Evolutionary conservation across 2,329 filamentous ascomycete species (phyloP).

Genomic region (Phymatotrichopsis omnivora): DNA sequence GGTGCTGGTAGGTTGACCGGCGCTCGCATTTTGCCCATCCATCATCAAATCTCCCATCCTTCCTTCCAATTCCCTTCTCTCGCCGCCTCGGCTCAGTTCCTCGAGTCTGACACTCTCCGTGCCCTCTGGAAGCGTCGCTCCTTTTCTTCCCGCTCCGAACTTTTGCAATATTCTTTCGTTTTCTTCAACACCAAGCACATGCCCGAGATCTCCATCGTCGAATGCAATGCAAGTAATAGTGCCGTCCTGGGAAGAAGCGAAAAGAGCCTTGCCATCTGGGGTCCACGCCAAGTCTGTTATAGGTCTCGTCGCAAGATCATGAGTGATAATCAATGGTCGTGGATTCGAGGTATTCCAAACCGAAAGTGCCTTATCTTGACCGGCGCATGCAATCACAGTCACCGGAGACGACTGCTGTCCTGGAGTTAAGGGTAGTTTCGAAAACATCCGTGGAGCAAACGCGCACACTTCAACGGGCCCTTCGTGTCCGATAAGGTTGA

Average conservation of each 20-base stretch:
- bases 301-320: conserved; percentile 80
- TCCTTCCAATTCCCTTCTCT: conserved; percentile 80
- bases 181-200: conserved; percentile 73
- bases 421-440: conserved; percentile 45
- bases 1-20: conserved; percentile 43
- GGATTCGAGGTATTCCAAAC: conserved; percentile 98
- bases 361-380: conserved; percentile 90
- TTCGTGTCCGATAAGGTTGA: conserved; percentile 95
- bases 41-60: conserved; percentile 95
- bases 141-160: conserved; percentile 78
- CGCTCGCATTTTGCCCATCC: conserved; percentile 49
- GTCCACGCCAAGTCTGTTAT: conserved; percentile 93
- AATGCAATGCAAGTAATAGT: conserved; percentile 75
- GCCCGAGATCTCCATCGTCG: conserved; percentile 77
- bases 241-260: conserved; percentile 78
- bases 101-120: conserved; percentile 80
- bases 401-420: conserved; percentile 46
- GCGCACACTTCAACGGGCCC: conserved; percentile 94
- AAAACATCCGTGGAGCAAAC: conserved; percentile 87
- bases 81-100: conserved; percentile 82
- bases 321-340: conserved; percentile 76
- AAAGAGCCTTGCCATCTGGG: conserved; percentile 79
- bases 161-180: conserved; percentile 90
- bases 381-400: conserved; percentile 92
- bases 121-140: conserved; percentile 83